Percentiles rank a stretch among this genome's conserved stretches.
phyloP scores from a whole-genome alignment of 345 rosid species.

The Camelina laxa region DNA sequence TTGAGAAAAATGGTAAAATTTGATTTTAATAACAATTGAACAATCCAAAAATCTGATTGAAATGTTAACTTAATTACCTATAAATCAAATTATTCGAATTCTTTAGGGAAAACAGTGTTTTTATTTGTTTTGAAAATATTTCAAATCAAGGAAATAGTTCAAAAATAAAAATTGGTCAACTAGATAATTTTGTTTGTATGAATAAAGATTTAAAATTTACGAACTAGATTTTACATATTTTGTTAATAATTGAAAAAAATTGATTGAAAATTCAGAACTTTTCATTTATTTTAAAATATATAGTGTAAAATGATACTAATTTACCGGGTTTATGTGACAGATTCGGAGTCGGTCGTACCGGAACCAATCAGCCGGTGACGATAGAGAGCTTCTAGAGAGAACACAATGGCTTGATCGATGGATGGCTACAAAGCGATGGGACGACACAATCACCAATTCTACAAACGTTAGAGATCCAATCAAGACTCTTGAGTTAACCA shows the following conservation, averaged over 20 bases:
- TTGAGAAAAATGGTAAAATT: neutral
- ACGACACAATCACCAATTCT: constrained; percentile 46
- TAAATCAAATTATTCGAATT: no score
- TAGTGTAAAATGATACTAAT: neutral
- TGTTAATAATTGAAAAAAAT: neutral
- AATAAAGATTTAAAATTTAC: no score
- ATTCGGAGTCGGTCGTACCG: constrained; percentile 60
- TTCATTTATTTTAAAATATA: no score
- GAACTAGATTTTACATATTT: neutral
- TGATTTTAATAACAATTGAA: neutral
- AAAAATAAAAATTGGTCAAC: neutral
- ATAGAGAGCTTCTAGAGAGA: constrained; percentile 57
- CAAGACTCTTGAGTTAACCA: constrained; percentile 61
- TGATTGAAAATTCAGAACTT: neutral
- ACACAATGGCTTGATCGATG: constrained; percentile 80
- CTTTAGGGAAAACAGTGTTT: no score
- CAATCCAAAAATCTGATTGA: no score
- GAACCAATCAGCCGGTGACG: constrained; percentile 65
- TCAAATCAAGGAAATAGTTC: no score
- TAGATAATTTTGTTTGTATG: neutral
- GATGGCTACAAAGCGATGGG: constrained; percentile 86
- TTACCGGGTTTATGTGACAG: constrained; percentile 42
- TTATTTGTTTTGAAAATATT: no score
- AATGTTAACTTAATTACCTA: no score
- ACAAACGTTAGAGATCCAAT: constrained; percentile 51